These are phyloP conservation scores for Zygotorulaspora danielsina DNA, from an alignment of 805 yeast genomes.

Conservation along the genomic window DNA sequence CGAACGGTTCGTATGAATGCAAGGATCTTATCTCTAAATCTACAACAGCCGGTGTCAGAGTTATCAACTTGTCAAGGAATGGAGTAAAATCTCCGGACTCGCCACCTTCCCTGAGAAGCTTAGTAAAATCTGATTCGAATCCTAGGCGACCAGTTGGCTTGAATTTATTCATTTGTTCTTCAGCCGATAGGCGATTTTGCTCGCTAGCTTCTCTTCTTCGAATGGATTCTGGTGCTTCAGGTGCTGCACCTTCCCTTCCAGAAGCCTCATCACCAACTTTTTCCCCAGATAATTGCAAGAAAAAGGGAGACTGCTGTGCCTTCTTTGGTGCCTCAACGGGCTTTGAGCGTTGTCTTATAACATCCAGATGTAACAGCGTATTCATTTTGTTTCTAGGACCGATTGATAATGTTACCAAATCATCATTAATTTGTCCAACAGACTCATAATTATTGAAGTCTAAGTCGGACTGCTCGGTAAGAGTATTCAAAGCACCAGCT, in stretches of 20 bases:
- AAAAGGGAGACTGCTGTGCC: conserved; percentile 78
- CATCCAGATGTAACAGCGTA: conserved; percentile 75
- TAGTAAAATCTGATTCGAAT: conserved; percentile 75
- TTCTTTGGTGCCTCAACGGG: conserved; percentile 86
- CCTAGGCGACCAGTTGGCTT: conserved; percentile 36
- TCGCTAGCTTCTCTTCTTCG: conserved; percentile 17
- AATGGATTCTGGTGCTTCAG: conserved; percentile 23
- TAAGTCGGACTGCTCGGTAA: conserved; percentile 33
- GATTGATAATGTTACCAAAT: conserved; percentile 66
- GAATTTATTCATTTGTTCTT: conserved; percentile 28
- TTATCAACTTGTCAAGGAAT: conserved; percentile 53
- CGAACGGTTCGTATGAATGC: conserved; percentile 57
- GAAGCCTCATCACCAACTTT: conserved; percentile 68
- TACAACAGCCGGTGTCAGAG: conserved; percentile 67
- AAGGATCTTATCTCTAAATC: conserved; percentile 87
- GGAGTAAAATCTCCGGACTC: conserved; percentile 39
- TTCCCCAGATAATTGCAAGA: conserved; percentile 62
- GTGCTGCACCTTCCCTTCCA: conserved; percentile 36
- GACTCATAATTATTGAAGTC: conserved; percentile 44
- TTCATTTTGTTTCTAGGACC: conserved; percentile 76
- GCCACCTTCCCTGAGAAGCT: conserved; percentile 51
- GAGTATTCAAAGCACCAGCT: conserved; percentile 68
- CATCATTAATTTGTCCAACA: conserved; percentile 56
- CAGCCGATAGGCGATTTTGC: conserved; percentile 23
- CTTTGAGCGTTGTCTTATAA: conserved; percentile 79